These are phyloP conservation scores for Prunus kanzakura DNA, from an alignment of 306 rosid species.

Conservation along the genomic window DNA sequence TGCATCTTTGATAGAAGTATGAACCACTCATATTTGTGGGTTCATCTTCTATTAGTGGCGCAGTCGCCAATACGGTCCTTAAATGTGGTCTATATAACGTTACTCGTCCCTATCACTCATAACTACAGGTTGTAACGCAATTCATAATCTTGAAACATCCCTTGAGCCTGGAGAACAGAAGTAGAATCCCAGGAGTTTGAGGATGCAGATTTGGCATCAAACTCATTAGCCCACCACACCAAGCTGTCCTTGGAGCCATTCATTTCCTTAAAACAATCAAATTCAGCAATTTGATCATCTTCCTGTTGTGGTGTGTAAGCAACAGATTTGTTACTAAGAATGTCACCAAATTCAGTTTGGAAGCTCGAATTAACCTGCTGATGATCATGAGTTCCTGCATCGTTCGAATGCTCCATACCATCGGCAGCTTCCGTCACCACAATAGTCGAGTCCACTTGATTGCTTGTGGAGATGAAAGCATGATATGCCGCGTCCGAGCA, in stretches of 20 bases:
- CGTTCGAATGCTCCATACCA: slow-evolving; percentile 15
- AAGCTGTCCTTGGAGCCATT: slow-evolving; percentile 49
- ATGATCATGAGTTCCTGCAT: slow-evolving; percentile 16
- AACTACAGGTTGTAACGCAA: slow-evolving; percentile 57
- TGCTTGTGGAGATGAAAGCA: slow-evolving; percentile 16
- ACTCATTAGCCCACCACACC: slow-evolving; percentile 74
- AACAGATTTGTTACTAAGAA: slow-evolving; percentile 44
- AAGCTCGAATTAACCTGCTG: slow-evolving; percentile 37
- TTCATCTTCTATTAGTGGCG: slow-evolving; percentile 1
- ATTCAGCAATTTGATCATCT: slow-evolving; percentile 36
- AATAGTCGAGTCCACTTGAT: slow-evolving; percentile 23
- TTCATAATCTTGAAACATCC: slow-evolving; percentile 71
- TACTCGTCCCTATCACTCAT: neutral
- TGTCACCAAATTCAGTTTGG: slow-evolving; percentile 55
- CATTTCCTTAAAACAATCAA: slow-evolving; percentile 70
- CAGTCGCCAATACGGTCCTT: neutral
- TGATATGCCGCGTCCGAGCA: neutral
- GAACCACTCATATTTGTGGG: neutral
- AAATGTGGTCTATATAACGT: neutral
- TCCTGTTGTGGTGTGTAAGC: slow-evolving; percentile 29
- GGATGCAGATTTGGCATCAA: slow-evolving; percentile 63
- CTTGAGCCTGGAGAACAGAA: slow-evolving; percentile 50
- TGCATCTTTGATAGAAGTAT: neutral
- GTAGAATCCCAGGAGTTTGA: slow-evolving; percentile 74
- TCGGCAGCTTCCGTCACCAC: slow-evolving; percentile 25